Evolutionary conservation across 2,329 filamentous ascomycete species (phyloP).

Genomic region (Fusarium hostae): DNA sequence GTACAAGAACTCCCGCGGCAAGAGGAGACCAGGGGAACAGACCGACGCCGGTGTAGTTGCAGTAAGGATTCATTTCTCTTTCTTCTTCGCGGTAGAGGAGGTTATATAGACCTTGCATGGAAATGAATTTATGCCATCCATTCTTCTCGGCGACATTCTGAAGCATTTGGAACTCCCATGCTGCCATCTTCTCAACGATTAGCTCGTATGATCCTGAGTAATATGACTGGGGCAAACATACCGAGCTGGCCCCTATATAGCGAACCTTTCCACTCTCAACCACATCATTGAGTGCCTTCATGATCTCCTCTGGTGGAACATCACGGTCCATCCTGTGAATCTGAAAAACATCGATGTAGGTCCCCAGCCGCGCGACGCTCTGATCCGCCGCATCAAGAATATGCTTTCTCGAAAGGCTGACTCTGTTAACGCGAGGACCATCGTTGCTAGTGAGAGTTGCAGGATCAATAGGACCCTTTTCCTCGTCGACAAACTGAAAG

Average conservation of each 20-base stretch:
- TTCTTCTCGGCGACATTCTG: neutral
- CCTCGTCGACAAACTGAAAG: neutral
- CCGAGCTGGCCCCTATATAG: neutral
- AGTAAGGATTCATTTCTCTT: neutral
- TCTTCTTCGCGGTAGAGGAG: neutral
- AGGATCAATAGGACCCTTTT: neutral
- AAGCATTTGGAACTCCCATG: neutral
- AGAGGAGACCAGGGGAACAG: neutral
- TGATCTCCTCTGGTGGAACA: neutral
- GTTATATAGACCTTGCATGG: neutral
- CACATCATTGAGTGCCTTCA: neutral
- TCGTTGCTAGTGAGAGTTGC: neutral
- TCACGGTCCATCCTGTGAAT: neutral
- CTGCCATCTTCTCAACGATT: neutral
- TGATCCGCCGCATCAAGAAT: neutral
- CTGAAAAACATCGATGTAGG: neutral
- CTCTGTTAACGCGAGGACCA: neutral
- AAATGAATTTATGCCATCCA: neutral
- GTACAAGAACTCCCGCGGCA: neutral
- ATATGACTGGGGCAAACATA: neutral
- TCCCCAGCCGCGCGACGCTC: neutral
- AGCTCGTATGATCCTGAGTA: neutral
- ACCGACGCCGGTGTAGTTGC: neutral
- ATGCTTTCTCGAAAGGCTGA: neutral
- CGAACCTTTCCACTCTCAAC: neutral